Conservation (phyloP, 306 rosid genomes). For the Lathyrus sativus region DNA sequence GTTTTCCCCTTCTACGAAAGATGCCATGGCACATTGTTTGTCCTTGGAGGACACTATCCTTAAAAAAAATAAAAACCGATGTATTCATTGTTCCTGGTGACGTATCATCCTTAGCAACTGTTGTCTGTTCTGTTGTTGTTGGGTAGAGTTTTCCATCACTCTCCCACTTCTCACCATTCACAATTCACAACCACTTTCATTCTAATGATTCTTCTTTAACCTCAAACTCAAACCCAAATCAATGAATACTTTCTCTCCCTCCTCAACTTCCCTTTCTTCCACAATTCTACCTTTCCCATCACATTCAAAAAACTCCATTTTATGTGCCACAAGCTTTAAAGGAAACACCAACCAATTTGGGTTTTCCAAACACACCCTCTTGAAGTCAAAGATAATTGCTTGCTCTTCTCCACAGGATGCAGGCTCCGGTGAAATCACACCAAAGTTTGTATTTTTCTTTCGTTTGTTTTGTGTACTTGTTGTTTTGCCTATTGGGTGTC, state of each 20-base stretch:
- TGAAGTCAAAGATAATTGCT: constrained; percentile 33
- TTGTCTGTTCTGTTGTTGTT: neutral
- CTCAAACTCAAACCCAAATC: constrained; percentile 2
- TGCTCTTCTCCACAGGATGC: constrained; percentile 67
- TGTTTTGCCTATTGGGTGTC: neutral
- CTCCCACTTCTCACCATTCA: neutral
- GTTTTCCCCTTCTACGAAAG: too few species aligned
- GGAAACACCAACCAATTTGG: constrained; percentile 35
- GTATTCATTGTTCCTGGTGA: neutral
- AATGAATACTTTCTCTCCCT: constrained; percentile 59
- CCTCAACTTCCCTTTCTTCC: constrained; percentile 46
- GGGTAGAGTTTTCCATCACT: constrained; percentile 9
- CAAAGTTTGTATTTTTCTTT: constrained; percentile 58
- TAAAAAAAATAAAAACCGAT: too few species aligned
- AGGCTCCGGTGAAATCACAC: constrained; percentile 50
- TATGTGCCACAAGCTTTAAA: neutral
- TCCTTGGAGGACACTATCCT: too few species aligned
- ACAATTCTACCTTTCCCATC: constrained; percentile 33
- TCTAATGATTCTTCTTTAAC: constrained; percentile 21
- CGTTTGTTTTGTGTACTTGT: neutral
- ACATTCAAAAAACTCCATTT: constrained; percentile 35
- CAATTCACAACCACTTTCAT: neutral
- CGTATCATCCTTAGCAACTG: constrained; percentile 14
- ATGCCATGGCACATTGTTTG: too few species aligned
- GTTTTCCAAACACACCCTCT: constrained; percentile 36